Base-by-base conservation (phyloP, 371 early-diverging fungal genomes). In the Furculomyces boomerangus region DNA sequence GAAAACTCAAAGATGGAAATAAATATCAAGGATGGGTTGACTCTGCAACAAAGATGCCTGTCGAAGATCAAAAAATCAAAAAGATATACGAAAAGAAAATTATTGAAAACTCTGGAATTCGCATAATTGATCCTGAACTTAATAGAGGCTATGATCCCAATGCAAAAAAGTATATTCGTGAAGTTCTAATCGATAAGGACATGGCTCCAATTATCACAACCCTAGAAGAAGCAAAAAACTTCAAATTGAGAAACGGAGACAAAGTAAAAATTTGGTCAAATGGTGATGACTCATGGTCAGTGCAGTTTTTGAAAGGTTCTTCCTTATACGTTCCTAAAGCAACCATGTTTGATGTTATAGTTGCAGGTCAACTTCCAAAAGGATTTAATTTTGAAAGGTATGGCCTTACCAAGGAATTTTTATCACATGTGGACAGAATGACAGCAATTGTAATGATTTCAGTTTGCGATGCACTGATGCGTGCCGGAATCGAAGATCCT, bases 11-110 rank as follows among this genome's bases (percentile, higher is more conserved):
- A 74, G 76, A 77, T 58, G 80, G 78, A 30, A 46, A 67, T 13
- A 71, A 68, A 62, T 85, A 91, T 76, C 74, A 80, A 65, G 95
- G 95, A 29, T 95, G 96, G 96, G 78, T 93, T 26, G 94, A 93
- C 64, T 77, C 79, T 50, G 76, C 78, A 63, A 74, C 90, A 45
- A 75, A 74, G 35, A 84, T 87, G 64, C 92, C 93, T 26, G 87
- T 94, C 50, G 73, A 81, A 58, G 95, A 94, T 59, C 59, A 65
- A 53, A 88, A 90, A 60, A 74, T 94, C 73, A 93, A 92, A 79
- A 51, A 78, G 64, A 86, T 81, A 72, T 94, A 91, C 68, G 95
- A 94, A 71, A 71, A 78, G 70, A 77, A 79, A 63, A 93, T 94
- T 47, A 67, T 91, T 49, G 81, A 85, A 50, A 90, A 94, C 72